phyloP scores from a whole-genome alignment of 768 basidiomycete genomes.

The Crucibulum laeve region DNA sequence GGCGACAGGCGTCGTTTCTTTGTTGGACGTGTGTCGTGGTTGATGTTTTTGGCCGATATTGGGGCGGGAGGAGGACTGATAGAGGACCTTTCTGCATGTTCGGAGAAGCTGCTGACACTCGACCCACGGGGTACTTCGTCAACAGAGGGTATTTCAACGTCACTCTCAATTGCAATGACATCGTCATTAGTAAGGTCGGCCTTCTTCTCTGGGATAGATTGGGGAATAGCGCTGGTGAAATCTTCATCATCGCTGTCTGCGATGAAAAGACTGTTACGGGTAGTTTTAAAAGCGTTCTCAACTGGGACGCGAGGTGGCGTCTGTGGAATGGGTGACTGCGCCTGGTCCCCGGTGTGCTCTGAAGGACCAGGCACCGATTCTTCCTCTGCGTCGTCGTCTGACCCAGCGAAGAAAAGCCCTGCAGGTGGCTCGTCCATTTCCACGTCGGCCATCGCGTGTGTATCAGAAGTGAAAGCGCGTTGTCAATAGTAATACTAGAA shows the following conservation, averaged over 20 bases:
- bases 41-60: slow-evolving; percentile 3
- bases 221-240: not conserved
- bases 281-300: not conserved
- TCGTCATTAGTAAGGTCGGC: not conserved
- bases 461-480: too few relatives aligned
- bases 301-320: not conserved
- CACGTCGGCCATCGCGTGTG: slow-evolving; percentile 19
- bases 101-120: slow-evolving; percentile 34
- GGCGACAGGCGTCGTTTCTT: slow-evolving; percentile 53
- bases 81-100: not conserved
- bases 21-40: slow-evolving; percentile 8
- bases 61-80: slow-evolving; percentile 5
- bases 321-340: slow-evolving; percentile 7
- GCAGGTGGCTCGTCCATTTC: slow-evolving; percentile 25
- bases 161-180: slow-evolving; percentile 24
- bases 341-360: slow-evolving; percentile 6
- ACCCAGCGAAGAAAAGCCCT: slow-evolving; percentile 55
- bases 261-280: slow-evolving; percentile 23
- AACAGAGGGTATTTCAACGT: slow-evolving; percentile 24
- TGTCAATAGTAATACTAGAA: slow-evolving; percentile 8
- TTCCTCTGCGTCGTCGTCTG: slow-evolving; percentile 46
- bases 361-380: slow-evolving; percentile 1
- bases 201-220: not conserved
- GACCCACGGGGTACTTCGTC: slow-evolving; percentile 32
- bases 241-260: slow-evolving; percentile 31